Conservation (phyloP, 306 rosid species). For the Myrica gale region DNA sequence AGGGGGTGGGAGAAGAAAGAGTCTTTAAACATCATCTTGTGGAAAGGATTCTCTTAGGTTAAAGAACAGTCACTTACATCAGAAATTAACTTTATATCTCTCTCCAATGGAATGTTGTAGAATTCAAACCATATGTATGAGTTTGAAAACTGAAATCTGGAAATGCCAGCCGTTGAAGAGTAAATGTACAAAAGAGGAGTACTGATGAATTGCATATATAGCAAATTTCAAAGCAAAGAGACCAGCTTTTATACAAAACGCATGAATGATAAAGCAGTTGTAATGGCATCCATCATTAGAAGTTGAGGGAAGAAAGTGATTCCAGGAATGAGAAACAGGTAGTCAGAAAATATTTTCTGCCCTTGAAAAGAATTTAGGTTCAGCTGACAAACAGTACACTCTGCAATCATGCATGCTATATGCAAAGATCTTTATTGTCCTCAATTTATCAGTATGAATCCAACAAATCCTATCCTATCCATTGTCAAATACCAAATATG, state of each 20-base stretch:
- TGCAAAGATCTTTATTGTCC: not conserved
- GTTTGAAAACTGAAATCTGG: slow-evolving; percentile 82
- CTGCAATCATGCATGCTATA: not conserved
- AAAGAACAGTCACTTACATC: slow-evolving; percentile 57
- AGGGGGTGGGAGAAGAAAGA: not conserved
- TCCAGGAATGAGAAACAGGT: not conserved
- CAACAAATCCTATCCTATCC: not conserved
- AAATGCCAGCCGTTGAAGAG: slow-evolving; percentile 23
- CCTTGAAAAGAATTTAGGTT: not conserved
- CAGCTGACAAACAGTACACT: slow-evolving; percentile 2
- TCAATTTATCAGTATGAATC: not conserved
- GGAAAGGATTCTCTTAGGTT: slow-evolving; percentile 5
- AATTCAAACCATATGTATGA: slow-evolving; percentile 85
- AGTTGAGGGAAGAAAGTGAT: not conserved
- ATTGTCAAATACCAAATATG: not conserved
- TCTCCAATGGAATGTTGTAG: slow-evolving; percentile 74
- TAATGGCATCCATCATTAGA: not conserved
- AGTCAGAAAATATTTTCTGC: not conserved
- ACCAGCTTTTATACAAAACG: not conserved
- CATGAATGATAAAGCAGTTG: not conserved
- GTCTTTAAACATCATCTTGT: slow-evolving; percentile 1
- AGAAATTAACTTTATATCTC: slow-evolving; percentile 67
- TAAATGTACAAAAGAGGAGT: slow-evolving; percentile 6
- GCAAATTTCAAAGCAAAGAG: slow-evolving; percentile 6
- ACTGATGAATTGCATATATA: slow-evolving; percentile 12